Percentiles rank a stretch among this genome's conserved stretches.
phyloP scores from a whole-genome alignment of 139 green algal genomes.

The Chlamydomonas incerta region DNA sequence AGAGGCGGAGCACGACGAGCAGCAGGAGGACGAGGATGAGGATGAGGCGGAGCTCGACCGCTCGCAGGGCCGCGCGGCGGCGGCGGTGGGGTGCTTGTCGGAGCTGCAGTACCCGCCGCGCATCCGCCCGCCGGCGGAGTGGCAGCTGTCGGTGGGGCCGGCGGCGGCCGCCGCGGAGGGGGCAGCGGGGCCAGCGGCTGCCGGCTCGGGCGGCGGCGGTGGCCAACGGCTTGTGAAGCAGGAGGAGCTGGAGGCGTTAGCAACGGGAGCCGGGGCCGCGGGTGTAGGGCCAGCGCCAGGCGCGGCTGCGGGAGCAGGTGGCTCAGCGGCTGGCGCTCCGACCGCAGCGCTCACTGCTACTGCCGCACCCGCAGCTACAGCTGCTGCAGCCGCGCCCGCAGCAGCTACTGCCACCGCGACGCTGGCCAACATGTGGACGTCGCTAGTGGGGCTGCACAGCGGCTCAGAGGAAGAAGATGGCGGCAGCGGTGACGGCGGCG shows the following conservation, averaged over 20 bases:
- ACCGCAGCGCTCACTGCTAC: background rate
- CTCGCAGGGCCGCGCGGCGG: background rate
- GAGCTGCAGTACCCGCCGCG: conserved; percentile 29
- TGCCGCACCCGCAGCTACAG: no score
- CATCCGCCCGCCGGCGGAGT: conserved; percentile 2
- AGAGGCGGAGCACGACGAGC: background rate
- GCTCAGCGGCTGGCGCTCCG: no score
- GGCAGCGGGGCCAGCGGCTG: background rate
- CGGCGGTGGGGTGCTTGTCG: background rate
- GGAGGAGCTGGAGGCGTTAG: background rate
- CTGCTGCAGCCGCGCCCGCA: background rate
- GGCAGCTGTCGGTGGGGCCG: background rate
- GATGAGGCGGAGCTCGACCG: background rate
- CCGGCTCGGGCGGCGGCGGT: background rate
- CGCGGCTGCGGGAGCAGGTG: no score
- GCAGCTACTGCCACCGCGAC: background rate
- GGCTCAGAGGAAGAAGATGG: no score
- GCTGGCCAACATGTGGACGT: background rate
- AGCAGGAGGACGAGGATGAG: background rate
- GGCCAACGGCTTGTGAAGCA: background rate
- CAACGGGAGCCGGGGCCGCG: background rate
- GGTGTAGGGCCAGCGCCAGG: no score
- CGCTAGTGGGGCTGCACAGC: no score
- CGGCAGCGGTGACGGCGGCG: no score
- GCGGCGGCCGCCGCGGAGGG: background rate